Conservation (phyloP, 441 rosid genomes). For the Biscutella laevigata region DNA sequence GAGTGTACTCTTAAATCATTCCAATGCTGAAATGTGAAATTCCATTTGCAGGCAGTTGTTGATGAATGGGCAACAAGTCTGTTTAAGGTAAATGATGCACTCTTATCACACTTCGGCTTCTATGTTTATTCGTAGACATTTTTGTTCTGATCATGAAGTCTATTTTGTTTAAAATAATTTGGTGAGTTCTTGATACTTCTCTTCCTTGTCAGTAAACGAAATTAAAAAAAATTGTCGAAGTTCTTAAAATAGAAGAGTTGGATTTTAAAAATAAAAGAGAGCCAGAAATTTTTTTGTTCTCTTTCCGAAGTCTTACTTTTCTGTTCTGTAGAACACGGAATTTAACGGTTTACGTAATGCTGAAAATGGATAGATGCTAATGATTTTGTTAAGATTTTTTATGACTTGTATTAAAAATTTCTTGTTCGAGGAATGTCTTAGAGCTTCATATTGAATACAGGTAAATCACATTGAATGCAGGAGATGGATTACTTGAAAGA, state of each 20-base stretch:
- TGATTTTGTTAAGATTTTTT: background rate
- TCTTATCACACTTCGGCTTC: background rate
- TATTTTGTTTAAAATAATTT: background rate
- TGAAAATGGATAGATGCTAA: background rate
- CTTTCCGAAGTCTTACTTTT: slow-evolving; percentile 3
- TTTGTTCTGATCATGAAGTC: background rate
- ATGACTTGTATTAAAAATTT: slow-evolving; percentile 12
- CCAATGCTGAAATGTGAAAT: slow-evolving; percentile 21
- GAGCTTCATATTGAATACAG: slow-evolving; percentile 96
- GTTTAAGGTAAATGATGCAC: slow-evolving; percentile 54
- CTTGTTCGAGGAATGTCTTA: slow-evolving; percentile 58
- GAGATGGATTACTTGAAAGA: slow-evolving; percentile 95
- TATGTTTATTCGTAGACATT: slow-evolving; percentile 7
- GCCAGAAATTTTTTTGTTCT: background rate
- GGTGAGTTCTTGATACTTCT: slow-evolving; percentile 5
- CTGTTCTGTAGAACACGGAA: background rate
- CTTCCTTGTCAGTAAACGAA: background rate
- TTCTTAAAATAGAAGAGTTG: too few species aligned
- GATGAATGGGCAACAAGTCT: slow-evolving; percentile 97
- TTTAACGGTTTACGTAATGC: background rate
- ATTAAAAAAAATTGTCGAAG: too few species aligned
- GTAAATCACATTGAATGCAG: slow-evolving; percentile 99
- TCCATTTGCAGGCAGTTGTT: slow-evolving; percentile 67
- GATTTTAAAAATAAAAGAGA: background rate
- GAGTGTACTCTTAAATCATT: slow-evolving; percentile 3